Conservation (phyloP, 2,329 filamentous ascomycete genomes). For the Chaetomiaceae sp. region DNA sequence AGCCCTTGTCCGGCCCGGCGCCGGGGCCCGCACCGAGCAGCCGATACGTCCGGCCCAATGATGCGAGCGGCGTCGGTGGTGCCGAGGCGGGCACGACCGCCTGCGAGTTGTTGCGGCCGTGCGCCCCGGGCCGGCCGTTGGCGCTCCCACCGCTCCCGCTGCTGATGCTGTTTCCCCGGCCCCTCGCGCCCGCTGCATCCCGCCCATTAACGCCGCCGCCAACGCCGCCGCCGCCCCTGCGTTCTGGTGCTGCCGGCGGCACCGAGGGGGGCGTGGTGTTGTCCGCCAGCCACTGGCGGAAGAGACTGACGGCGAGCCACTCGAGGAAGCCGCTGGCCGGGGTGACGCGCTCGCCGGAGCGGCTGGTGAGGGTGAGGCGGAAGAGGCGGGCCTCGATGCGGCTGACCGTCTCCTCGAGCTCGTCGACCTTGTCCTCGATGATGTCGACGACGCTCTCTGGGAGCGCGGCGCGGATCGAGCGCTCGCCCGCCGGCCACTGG, state of each 20-base stretch:
- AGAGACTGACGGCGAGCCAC: slow-evolving; percentile 82
- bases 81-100: neutral
- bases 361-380: slow-evolving; percentile 70
- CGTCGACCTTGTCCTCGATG: slow-evolving; percentile 92
- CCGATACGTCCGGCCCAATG: slow-evolving; percentile 68
- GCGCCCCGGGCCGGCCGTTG: neutral
- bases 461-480: slow-evolving; percentile 67
- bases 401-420: slow-evolving; percentile 75
- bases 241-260: slow-evolving; percentile 34
- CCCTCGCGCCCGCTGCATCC: slow-evolving; percentile 11
- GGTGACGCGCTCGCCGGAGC: slow-evolving; percentile 73
- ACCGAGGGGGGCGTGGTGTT: slow-evolving; percentile 78
- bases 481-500: slow-evolving; percentile 79
- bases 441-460: slow-evolving; percentile 75
- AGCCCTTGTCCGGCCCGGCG: slow-evolving; percentile 36
- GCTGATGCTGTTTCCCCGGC: slow-evolving; percentile 17
- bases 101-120: slow-evolving; percentile 11
- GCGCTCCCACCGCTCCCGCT: slow-evolving; percentile 16
- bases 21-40: slow-evolving; percentile 54
- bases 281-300: slow-evolving; percentile 89
- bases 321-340: slow-evolving; percentile 77
- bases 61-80: slow-evolving; percentile 41
- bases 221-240: slow-evolving; percentile 14
- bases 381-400: slow-evolving; percentile 78
- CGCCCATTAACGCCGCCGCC: neutral